A percentile compares a stretch with the other conserved stretches of the same genome.
Conservation (phyloP, 2,329 filamentous ascomycete species). For the Apiospora hydei region DNA sequence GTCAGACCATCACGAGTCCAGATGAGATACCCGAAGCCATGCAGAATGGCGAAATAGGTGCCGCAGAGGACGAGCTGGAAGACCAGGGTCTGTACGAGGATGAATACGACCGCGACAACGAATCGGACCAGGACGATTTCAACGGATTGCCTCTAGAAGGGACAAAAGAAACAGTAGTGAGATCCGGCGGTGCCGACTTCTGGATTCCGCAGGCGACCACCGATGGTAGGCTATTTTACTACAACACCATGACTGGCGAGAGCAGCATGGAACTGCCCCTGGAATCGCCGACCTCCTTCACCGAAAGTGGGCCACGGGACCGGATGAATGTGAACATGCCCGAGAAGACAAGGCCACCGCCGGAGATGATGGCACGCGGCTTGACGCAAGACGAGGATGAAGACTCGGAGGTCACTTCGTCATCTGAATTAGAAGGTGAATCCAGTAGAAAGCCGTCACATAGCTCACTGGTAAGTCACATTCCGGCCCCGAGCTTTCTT, state of each 20-base stretch:
- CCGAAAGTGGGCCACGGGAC: conserved; percentile 86
- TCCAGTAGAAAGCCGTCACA: conserved; percentile 73
- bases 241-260: conserved; percentile 96
- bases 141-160: conserved; percentile 74
- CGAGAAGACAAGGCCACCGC: conserved; percentile 86
- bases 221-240: conserved; percentile 94
- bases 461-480: conserved; percentile 67
- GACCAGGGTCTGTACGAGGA: conserved; percentile 72
- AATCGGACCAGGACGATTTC: conserved; percentile 66
- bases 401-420: conserved; percentile 84
- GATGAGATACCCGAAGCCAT: conserved; percentile 73
- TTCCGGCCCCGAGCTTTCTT: conserved; percentile 1
- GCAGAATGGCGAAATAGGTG: conserved; percentile 61
- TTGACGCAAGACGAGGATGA: conserved; percentile 86
- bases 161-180: conserved; percentile 50
- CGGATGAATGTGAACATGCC: conserved; percentile 88
- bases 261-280: conserved; percentile 94
- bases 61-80: conserved; percentile 66
- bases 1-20: conserved; percentile 80
- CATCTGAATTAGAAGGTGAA: conserved; percentile 83
- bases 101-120: conserved; percentile 71
- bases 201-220: conserved; percentile 98
- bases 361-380: conserved; percentile 89
- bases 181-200: conserved; percentile 89
- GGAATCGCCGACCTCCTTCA: conserved; percentile 82